Percentiles rank a stretch among this genome's conserved stretches.
phyloP scores from a whole-genome alignment of 2,329 filamentous ascomycete genomes.

The Acephala macrosclerotiorum region DNA sequence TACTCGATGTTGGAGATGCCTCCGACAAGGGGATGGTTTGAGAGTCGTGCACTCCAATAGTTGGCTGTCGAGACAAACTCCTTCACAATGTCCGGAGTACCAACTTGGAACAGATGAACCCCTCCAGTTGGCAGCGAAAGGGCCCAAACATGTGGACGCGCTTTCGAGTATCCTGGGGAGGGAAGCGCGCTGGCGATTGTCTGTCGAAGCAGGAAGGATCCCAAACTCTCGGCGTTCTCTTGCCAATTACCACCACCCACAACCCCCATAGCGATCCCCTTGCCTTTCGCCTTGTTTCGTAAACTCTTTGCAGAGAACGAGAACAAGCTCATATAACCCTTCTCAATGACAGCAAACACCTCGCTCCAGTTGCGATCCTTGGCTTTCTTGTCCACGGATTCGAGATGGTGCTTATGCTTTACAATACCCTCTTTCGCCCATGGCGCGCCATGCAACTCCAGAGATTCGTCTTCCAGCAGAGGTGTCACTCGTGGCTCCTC shows the following conservation, averaged over 20 bases:
- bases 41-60: conserved; percentile 95
- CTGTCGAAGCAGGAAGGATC: conserved; percentile 86
- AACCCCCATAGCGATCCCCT: conserved; percentile 59
- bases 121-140: conserved; percentile 90
- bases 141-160: conserved; percentile 91
- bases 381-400: conserved; percentile 87
- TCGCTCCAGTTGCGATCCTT: conserved; percentile 96
- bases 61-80: conserved; percentile 96
- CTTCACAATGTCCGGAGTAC: conserved; percentile 90
- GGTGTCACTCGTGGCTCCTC: conserved; percentile 57
- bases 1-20: conserved; percentile 98
- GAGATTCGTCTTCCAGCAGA: conserved; percentile 88
- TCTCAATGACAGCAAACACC: conserved; percentile 95
- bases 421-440: conserved; percentile 98
- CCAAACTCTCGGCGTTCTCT: conserved; percentile 90
- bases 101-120: conserved; percentile 97
- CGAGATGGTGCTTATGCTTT: conserved; percentile 95
- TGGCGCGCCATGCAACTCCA: conserved; percentile 91
- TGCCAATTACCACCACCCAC: conserved; percentile 99
- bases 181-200: conserved; percentile 91
- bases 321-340: conserved; percentile 92
- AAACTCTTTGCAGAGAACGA: conserved; percentile 86
- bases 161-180: conserved; percentile 90
- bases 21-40: conserved; percentile 90
- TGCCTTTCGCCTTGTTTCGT: conserved; percentile 68